phyloP scores from a whole-genome alignment of 768 basidiomycete species.

The Boletus reticulatus region DNA sequence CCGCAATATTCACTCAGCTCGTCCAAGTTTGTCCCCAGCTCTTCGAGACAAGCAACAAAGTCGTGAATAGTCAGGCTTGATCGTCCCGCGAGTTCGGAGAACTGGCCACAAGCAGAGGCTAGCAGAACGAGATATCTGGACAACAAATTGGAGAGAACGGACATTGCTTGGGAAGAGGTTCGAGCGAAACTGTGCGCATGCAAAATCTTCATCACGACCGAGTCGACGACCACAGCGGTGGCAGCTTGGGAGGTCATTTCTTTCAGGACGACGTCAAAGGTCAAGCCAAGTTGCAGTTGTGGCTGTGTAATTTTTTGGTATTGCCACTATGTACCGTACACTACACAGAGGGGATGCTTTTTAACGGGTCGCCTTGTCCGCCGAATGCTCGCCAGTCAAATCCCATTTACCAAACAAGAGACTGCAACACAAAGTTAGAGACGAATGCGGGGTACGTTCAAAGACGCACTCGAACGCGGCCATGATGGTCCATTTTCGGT shows the following conservation, averaged over 20 bases:
- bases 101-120: constrained; percentile 64
- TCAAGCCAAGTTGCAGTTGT: neutral
- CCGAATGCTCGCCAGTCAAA: constrained; percentile 20
- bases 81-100: constrained; percentile 75
- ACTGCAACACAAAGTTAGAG: constrained; percentile 14
- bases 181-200: constrained; percentile 78
- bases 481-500: constrained; percentile 97
- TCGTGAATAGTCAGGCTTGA: constrained; percentile 56
- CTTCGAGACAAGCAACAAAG: constrained; percentile 64
- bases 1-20: constrained; percentile 66
- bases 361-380: constrained; percentile 8
- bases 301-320: constrained; percentile 7
- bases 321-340: neutral
- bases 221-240: constrained; percentile 61
- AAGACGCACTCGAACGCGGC: constrained; percentile 79
- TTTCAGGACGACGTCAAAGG: neutral
- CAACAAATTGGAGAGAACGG: constrained; percentile 72
- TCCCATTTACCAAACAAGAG: constrained; percentile 50
- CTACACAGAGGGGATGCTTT: too few species aligned
- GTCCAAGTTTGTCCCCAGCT: constrained; percentile 67
- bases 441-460: neutral
- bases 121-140: constrained; percentile 70
- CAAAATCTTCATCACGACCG: constrained; percentile 63
- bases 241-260: constrained; percentile 39
- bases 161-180: constrained; percentile 68